Base-by-base conservation (phyloP, 257 asterid genomes). In the Rubia yunnanensis region DNA sequence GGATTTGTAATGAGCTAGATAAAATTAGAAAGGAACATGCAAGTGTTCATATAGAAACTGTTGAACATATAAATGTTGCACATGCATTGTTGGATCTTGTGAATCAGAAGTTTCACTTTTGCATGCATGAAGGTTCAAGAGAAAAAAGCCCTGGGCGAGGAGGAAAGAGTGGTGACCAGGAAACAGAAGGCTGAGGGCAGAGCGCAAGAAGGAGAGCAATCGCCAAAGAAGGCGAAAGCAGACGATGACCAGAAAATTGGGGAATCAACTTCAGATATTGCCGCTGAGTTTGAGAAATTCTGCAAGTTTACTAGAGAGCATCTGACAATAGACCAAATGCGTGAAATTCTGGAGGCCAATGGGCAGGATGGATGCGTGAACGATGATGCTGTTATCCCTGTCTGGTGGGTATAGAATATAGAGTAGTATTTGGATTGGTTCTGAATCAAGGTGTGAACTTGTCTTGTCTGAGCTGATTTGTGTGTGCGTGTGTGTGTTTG, bases 361-460 rank as follows among this genome's bases (percentile, higher is more conserved):
- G 89, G 80, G 50, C 88, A 82, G 71, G 82, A 77, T 59, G 2
- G 86, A 0, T 46, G 76, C 7, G 88, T 80, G 32, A 18, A 72
- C 0, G 96, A 87, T 50, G 99, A 84, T 28, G 94, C 92, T 10
- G 92, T 94, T 56, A 94, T 94, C 26, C 90, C 95, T 3, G 79
- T 78, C 88, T 92, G 98, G 98, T 91, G 60, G 65, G 76, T 53
- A 18, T 22, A 9, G 4, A 10, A 39, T 4, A 11, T 39, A 39
- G 44, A 31, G 9, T 4, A 24, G 7, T 24, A 0, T 23, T 38
- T 55, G 35, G 15, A 9, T 55, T 24, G 11, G 1, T 0, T 24
- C 14, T 23, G 15, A 53, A 53, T 53, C 52, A 46, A 1, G 24
- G 5, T 24, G 4, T 35, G 4, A 8, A 35, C 39, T 3, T n/a